Evolutionary conservation across 2,329 filamentous ascomycete species (phyloP), one percentile per base, ranked within the genome.

Genomic region (Fusarium sp.): DNA sequence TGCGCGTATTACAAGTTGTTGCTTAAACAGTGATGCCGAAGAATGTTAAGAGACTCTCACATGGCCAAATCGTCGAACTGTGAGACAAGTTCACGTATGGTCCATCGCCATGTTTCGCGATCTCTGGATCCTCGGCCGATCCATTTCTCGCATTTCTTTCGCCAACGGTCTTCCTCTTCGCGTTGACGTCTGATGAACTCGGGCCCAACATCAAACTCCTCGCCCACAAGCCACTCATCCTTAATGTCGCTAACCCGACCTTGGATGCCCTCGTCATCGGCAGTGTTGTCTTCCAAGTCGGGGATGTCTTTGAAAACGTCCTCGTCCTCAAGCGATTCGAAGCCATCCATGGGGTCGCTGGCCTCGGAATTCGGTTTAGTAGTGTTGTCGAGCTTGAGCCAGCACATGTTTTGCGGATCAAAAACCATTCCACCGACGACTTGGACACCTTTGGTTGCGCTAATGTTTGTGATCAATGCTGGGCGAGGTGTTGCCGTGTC

Each of bases 361-460:
- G 77, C 75, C 15, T 85, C 81, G 2, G 81, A 79, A 56, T 78
- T 80, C 38, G 76, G 70, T 46, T 80, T 80, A n/a, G 75, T 74
- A 28, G 82, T 74, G 15, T 80, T 76, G 42, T 83, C 81, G 61
- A 95, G 81, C 76, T 97, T 97, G 53, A 98, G 84, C 95, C 95
- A 99, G 75, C 93, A 96, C 94, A 99, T 98, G 69, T 92, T 92
- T 62, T 92, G 89, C 4, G 95, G 95, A 73, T 99, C 95, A 74
- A 98, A 99, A 9, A 98, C 91, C 95, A 99, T 99, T 68, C 93
- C 92, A n/a, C 93, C 91, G 55, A 97, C 93, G 32, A 97, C 91
- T 77, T 97, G 93, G 12, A 97, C 90, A 61, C 92, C 93, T 72
- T 94, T 91, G 60, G 89, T 88, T 5, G 88, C 85, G 51, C 90